phyloP scores from a whole-genome alignment of 23 red algal species.

The Chondrus crispus region DNA sequence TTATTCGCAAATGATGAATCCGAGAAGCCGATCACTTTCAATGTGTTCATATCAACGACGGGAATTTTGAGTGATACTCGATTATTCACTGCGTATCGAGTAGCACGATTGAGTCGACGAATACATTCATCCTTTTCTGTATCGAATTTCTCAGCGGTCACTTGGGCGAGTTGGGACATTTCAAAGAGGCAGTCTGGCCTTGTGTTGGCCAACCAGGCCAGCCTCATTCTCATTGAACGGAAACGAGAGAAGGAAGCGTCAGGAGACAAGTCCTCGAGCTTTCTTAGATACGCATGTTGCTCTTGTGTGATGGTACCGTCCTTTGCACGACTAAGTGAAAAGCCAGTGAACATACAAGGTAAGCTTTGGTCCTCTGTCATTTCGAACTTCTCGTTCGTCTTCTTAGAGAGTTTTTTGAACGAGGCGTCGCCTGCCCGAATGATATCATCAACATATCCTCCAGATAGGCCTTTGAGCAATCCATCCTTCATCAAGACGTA shows the following conservation, averaged over 20 bases:
- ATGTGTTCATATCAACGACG: no score
- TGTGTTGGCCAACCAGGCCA: conserved; percentile 1
- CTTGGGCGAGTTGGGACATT: no score
- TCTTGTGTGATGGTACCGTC: not conserved
- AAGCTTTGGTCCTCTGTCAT: conserved; percentile 15
- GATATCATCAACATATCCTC: conserved; percentile 13
- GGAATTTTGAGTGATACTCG: no score
- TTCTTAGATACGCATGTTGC: not conserved
- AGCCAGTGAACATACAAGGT: conserved; percentile 37
- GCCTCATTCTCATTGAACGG: conserved; percentile 8
- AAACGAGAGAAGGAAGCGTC: not conserved
- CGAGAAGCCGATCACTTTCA: no score
- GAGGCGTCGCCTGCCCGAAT: not conserved
- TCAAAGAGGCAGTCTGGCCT: conserved; percentile 5
- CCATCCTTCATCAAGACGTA: not conserved
- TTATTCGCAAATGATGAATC: no score
- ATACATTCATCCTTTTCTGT: no score
- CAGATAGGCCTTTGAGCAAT: not conserved
- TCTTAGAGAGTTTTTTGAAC: not conserved
- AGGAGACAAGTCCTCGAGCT: not conserved
- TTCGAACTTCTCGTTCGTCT: conserved; percentile 5
- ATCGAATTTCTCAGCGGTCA: no score
- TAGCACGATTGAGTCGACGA: no score
- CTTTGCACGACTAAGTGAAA: not conserved
- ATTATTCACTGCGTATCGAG: no score